These are phyloP conservation scores for Debaryomyces sp. DNA, from an alignment of 1,139 yeast genomes.

Conservation along the genomic window DNA sequence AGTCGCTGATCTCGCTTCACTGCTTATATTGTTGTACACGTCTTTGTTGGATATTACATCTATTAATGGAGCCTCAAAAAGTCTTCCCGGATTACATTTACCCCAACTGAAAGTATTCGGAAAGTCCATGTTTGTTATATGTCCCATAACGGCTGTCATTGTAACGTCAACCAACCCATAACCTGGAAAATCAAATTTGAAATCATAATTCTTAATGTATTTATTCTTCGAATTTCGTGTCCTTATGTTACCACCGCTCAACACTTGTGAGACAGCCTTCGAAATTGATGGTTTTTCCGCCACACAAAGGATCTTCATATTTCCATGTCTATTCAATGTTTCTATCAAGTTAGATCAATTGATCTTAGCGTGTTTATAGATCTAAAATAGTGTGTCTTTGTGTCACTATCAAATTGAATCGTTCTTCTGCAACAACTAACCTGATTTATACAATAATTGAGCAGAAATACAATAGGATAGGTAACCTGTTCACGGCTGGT, in stretches of 20 bases:
- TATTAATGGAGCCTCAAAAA: constrained; percentile 68
- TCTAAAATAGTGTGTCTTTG: background rate
- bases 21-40: constrained; percentile 69
- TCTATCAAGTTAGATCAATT: background rate
- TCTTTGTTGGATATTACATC: constrained; percentile 44
- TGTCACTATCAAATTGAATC: background rate
- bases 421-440: background rate
- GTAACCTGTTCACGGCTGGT: background rate
- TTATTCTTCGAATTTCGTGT: constrained; percentile 56
- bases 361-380: constrained; percentile 1
- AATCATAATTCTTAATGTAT: constrained; percentile 81
- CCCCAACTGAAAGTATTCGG: constrained; percentile 71
- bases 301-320: constrained; percentile 82
- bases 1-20: constrained; percentile 63
- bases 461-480: background rate
- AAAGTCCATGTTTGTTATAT: constrained; percentile 68
- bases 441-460: background rate
- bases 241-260: constrained; percentile 69
- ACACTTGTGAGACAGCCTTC: constrained; percentile 72
- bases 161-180: constrained; percentile 75
- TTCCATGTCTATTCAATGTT: constrained; percentile 4
- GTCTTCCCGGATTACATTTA: constrained; percentile 60
- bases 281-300: constrained; percentile 98
- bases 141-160: constrained; percentile 93
- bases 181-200: constrained; percentile 62